phyloP scores from a whole-genome alignment of 108 stramenopile species.

The Pseudonitzschia multistriata region DNA sequence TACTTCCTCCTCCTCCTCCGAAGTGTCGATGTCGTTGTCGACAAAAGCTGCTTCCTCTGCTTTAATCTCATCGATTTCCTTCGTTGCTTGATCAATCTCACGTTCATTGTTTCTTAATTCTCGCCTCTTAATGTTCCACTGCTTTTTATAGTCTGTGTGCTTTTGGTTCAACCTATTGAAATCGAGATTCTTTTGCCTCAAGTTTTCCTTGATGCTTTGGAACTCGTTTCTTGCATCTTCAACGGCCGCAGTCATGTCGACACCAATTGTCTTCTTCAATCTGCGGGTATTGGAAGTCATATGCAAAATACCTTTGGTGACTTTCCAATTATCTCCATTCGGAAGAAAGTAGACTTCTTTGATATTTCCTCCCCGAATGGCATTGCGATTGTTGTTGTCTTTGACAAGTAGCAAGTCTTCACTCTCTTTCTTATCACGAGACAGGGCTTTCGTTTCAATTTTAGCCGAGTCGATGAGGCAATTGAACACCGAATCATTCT shows the following conservation, averaged over 20 bases:
- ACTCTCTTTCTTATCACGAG: constrained; percentile 55
- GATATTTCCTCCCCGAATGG: constrained; percentile 58
- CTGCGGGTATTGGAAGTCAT: constrained; percentile 54
- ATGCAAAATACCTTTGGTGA: constrained; percentile 32
- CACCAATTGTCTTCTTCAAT: constrained; percentile 66
- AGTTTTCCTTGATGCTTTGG: constrained; percentile 46
- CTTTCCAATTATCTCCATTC: constrained; percentile 72
- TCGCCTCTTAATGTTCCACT: constrained; percentile 52
- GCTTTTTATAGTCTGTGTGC: constrained; percentile 28
- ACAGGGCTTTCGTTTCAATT: constrained; percentile 66
- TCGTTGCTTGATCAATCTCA: constrained; percentile 33
- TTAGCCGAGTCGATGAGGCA: constrained; percentile 66
- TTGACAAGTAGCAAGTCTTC: constrained; percentile 45
- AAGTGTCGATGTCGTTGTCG: constrained; percentile 73
- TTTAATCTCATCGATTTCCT: constrained; percentile 41
- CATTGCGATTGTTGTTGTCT: constrained; percentile 41
- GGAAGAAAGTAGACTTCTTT: constrained; percentile 72
- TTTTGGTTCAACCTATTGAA: constrained; percentile 28
- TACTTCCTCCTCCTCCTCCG: constrained; percentile 67
- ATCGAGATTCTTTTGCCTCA: constrained; percentile 19
- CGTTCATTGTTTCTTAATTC: constrained; percentile 31
- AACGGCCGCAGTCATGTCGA: constrained; percentile 63
- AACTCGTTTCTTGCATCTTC: constrained; percentile 53
- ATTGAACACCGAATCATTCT: constrained; percentile 80
- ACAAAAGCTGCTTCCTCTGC: constrained; percentile 53